These are phyloP conservation scores for Stropharia rugosoannulata DNA, from an alignment of 768 basidiomycete genomes.

Conservation along the genomic window DNA sequence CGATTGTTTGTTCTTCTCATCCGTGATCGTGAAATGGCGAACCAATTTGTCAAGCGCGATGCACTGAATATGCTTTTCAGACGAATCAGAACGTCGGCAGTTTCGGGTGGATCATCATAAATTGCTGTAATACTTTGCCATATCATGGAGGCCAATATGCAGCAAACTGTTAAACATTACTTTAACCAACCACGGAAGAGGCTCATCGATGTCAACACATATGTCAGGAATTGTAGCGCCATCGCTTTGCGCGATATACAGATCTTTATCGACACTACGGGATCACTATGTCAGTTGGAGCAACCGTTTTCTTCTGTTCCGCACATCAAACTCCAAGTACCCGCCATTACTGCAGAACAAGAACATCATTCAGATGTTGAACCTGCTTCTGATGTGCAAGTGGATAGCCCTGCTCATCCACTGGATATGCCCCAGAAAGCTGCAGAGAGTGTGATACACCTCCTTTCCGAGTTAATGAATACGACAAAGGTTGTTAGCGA, in stretches of 20 bases:
- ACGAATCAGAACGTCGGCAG: constrained; percentile 59
- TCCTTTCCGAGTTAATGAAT: constrained; percentile 68
- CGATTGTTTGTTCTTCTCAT: constrained; percentile 86
- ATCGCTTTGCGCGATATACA: constrained; percentile 81
- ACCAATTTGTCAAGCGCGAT: constrained; percentile 64
- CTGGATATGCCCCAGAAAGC: constrained; percentile 36
- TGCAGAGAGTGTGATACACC: constrained; percentile 62
- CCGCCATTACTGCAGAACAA: constrained; percentile 23
- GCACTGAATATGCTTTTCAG: constrained; percentile 67
- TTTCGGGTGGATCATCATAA: constrained; percentile 75
- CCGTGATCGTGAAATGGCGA: constrained; percentile 62
- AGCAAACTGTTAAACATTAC: constrained; percentile 79
- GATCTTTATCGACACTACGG: constrained; percentile 72
- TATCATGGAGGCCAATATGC: constrained; percentile 82
- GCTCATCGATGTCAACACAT: constrained; percentile 64
- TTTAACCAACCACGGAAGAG: constrained; percentile 72
- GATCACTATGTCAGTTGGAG: constrained; percentile 69
- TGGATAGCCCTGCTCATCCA: constrained; percentile 37
- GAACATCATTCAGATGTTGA: constrained; percentile 15
- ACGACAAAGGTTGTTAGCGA: constrained; percentile 49
- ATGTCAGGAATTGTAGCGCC: constrained; percentile 73
- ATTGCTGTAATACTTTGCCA: constrained; percentile 91
- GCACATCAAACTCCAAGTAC: constrained; percentile 57
- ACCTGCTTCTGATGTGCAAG: constrained; percentile 54
- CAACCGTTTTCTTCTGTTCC: constrained; percentile 58